A percentile compares a stretch with the other conserved stretches of the same genome.
phyloP scores from a whole-genome alignment of 306 rosid species.

The Acacia confusa region DNA sequence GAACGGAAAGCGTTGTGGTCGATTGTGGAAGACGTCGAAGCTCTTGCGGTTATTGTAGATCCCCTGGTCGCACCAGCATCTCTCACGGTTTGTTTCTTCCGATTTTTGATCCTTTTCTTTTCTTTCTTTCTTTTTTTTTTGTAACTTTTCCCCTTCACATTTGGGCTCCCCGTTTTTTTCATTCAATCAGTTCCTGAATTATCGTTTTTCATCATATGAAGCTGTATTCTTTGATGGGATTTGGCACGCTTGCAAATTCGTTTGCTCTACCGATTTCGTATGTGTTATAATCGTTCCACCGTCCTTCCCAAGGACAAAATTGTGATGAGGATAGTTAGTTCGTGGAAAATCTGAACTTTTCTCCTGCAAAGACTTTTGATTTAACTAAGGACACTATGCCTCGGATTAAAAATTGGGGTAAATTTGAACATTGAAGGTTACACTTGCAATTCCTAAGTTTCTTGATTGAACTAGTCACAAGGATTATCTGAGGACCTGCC shows the following conservation, averaged over 20 bases:
- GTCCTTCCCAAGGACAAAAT: background rate
- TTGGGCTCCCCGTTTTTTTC: background rate
- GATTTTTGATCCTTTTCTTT: background rate
- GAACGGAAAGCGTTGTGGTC: conserved; percentile 60
- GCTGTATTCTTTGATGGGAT: background rate
- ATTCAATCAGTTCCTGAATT: background rate
- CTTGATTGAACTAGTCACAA: background rate
- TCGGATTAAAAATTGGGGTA: background rate
- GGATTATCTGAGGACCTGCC: background rate
- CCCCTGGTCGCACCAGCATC: conserved; percentile 63
- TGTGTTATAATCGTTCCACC: background rate
- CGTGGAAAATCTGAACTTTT: background rate
- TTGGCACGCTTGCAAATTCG: background rate
- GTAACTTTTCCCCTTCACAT: background rate
- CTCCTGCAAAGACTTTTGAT: background rate
- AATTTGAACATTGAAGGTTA: background rate
- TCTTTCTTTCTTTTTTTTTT: background rate
- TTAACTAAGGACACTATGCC: background rate
- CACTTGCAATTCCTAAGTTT: background rate
- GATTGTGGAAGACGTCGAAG: conserved; percentile 60
- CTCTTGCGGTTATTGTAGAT: conserved; percentile 87
- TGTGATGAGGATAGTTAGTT: background rate
- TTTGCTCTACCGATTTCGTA: background rate
- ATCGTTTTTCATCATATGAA: background rate
- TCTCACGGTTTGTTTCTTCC: conserved; percentile 61